phyloP scores from a whole-genome alignment of 345 rosid species.

The Eucalyptus rudis region DNA sequence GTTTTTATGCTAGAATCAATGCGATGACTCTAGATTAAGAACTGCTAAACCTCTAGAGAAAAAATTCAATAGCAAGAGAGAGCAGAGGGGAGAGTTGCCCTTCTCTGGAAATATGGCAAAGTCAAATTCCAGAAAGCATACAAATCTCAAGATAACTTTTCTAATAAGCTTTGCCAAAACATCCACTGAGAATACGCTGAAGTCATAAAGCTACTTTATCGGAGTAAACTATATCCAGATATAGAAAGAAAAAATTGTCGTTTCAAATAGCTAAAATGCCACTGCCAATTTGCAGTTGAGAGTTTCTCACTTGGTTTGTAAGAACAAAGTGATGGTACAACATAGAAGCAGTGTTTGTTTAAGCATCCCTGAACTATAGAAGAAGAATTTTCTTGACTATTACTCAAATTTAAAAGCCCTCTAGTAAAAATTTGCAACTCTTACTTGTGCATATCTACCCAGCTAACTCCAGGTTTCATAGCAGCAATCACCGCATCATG shows the following conservation, averaged over 20 bases:
- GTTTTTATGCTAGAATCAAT: not conserved
- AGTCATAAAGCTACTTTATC: not conserved
- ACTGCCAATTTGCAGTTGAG: not conserved
- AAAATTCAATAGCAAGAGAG: not conserved
- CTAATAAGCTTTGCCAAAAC: not conserved
- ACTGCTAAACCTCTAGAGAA: not conserved
- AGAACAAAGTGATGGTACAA: not conserved
- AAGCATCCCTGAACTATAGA: not conserved
- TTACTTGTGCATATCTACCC: conserved; percentile 96
- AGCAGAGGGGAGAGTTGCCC: not conserved
- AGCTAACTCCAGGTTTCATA: conserved; percentile 81
- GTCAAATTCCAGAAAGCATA: not conserved
- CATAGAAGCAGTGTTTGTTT: not conserved
- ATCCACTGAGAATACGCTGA: not conserved
- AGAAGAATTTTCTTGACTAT: not conserved
- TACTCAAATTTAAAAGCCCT: not conserved
- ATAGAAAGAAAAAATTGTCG: not conserved
- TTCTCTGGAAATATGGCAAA: not conserved
- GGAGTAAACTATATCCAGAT: not conserved
- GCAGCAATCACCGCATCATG: conserved; percentile 73
- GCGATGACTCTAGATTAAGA: not conserved
- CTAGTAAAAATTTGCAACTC: not conserved
- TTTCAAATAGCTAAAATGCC: not conserved
- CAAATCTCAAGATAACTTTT: not conserved
- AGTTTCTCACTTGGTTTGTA: not conserved